Evolutionary conservation across 2,329 filamentous ascomycete genomes (phyloP).

Genomic region (Fusarium haematococcum): DNA sequence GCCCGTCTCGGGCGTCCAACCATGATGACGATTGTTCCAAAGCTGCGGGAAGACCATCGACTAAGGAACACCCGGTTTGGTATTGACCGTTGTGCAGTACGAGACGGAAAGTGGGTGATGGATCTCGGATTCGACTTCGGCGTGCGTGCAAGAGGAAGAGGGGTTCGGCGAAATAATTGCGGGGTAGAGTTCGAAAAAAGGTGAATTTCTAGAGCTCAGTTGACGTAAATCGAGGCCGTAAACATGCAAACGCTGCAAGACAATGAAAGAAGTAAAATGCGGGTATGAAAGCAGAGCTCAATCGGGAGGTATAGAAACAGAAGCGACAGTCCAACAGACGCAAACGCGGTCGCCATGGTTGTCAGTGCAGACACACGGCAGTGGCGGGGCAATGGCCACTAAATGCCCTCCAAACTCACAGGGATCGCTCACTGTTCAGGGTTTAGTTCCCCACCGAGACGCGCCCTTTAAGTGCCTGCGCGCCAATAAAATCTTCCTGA

Average conservation of each 20-base stretch:
- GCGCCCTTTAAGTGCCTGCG: slow-evolving; percentile 28
- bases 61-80: not conserved
- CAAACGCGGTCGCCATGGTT: slow-evolving; percentile 32
- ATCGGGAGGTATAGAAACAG: not conserved
- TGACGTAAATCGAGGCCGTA: not conserved
- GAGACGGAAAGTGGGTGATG: not conserved
- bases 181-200: not conserved
- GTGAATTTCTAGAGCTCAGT: no score
- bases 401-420: slow-evolving; percentile 12
- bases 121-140: not conserved
- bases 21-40: slow-evolving; percentile 51
- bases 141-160: not conserved
- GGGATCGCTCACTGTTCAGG: not conserved
- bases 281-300: not conserved
- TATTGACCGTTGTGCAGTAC: not conserved
- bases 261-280: not conserved
- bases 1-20: slow-evolving; percentile 54
- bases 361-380: not conserved
- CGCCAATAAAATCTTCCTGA: slow-evolving; percentile 25
- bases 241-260: not conserved
- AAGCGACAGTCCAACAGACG: not conserved
- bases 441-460: slow-evolving; percentile 7
- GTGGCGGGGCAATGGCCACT: slow-evolving; percentile 30
- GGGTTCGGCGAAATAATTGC: not conserved
- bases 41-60: slow-evolving; percentile 29